Evolutionary conservation across 345 rosid species (phyloP).

Genomic region (Populus deltoides): DNA sequence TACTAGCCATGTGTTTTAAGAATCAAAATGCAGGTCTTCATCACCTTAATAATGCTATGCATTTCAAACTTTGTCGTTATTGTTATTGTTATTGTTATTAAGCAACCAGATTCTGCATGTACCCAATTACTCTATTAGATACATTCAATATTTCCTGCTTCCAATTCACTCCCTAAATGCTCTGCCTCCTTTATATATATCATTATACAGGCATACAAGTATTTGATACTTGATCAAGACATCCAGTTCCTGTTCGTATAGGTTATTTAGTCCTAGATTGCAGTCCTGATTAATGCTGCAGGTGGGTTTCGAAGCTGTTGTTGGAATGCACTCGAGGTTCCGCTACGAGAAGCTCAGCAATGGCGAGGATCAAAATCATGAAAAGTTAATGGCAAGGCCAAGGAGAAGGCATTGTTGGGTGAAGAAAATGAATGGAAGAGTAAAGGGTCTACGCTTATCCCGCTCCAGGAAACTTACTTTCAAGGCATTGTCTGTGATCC

Average conservation of each 20-base stretch:
- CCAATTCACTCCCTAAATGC: background rate
- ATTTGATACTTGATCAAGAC: background rate
- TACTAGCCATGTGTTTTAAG: conserved; percentile 23
- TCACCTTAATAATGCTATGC: background rate
- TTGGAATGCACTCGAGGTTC: background rate
- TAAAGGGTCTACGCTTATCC: conserved; percentile 51
- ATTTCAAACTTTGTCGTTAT: background rate
- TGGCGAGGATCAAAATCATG: conserved; percentile 7
- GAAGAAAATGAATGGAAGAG: conserved; percentile 45
- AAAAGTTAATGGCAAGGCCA: conserved; percentile 23
- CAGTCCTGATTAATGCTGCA: conserved; percentile 3
- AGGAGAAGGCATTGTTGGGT: conserved; percentile 25
- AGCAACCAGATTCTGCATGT: conserved; percentile 3
- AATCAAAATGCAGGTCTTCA: background rate
- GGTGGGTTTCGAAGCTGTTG: conserved; percentile 23
- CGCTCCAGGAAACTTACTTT: conserved; percentile 53
- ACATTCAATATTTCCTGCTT: background rate
- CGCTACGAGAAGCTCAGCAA: conserved; percentile 43
- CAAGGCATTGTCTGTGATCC: conserved; percentile 36
- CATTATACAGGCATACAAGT: background rate
- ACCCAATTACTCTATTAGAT: background rate
- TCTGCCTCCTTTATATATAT: background rate
- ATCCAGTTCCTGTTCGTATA: background rate
- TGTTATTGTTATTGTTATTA: too few species aligned
- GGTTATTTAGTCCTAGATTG: background rate